A percentile compares a stretch with the other conserved stretches of the same genome.
These are phyloP conservation scores for Coemansia sp. DNA, from an alignment of 192 early-diverging fungal species.

Conservation along the genomic window DNA sequence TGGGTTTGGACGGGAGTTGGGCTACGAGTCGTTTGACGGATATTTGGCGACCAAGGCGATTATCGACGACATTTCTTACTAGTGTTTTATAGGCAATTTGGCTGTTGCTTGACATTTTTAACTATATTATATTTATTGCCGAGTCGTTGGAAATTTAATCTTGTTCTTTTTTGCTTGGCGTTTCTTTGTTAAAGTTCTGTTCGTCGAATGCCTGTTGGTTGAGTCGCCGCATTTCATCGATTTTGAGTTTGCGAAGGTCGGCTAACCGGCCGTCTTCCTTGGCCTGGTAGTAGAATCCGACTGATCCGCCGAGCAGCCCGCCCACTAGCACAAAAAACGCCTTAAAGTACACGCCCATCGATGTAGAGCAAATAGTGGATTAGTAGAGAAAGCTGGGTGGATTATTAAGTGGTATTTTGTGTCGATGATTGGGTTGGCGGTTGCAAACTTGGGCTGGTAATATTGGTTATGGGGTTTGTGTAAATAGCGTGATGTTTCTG, in stretches of 20 bases:
- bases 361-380: not conserved
- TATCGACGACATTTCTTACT: slow-evolving; percentile 42
- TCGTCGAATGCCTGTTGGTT: slow-evolving; percentile 15
- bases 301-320: slow-evolving; percentile 42
- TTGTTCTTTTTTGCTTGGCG: too few species aligned
- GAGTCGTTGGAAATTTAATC: too few species aligned
- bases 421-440: too few species aligned
- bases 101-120: too few species aligned
- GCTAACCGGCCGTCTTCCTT: slow-evolving; percentile 32
- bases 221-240: slow-evolving; percentile 41
- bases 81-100: not conserved
- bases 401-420: too few species aligned
- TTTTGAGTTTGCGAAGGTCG: slow-evolving; percentile 36
- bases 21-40: slow-evolving; percentile 57
- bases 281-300: slow-evolving; percentile 43
- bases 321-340: slow-evolving; percentile 42
- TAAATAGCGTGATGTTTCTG: too few species aligned
- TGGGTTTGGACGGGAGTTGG: slow-evolving; percentile 61
- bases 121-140: too few species aligned
- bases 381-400: too few species aligned
- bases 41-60: slow-evolving; percentile 46
- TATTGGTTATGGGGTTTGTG: too few species aligned
- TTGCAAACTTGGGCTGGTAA: too few species aligned
- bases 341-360: slow-evolving; percentile 41
- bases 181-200: too few species aligned